Conservation (phyloP, 179 eudicot species). For the Carnegiea gigantea region DNA sequence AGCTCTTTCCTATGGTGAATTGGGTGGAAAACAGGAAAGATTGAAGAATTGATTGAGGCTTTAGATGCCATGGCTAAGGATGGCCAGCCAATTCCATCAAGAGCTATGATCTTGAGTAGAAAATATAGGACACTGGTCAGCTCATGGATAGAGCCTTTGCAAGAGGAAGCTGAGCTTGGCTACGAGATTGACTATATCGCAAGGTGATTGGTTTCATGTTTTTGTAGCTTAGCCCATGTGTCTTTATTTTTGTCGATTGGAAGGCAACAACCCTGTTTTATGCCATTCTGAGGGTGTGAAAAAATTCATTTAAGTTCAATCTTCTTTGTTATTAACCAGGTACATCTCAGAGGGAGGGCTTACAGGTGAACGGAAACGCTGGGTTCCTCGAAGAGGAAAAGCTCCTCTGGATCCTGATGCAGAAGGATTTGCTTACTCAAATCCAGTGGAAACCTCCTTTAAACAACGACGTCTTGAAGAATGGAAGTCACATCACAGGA, state of each 20-base stretch:
- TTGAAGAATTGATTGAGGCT: conserved; percentile 84
- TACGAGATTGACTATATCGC: conserved; percentile 87
- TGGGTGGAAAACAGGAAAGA: conserved; percentile 60
- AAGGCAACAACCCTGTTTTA: neutral
- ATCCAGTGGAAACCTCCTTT: conserved; percentile 88
- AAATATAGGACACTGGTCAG: conserved; percentile 91
- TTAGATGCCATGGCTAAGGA: conserved; percentile 88
- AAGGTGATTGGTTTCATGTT: conserved; percentile 46
- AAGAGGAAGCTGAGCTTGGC: conserved; percentile 98
- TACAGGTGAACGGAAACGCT: conserved; percentile 94
- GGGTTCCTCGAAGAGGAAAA: conserved; percentile 98
- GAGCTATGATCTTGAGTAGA: conserved; percentile 94
- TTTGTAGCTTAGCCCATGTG: conserved; percentile 5
- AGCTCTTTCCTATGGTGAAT: neutral
- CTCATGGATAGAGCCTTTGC: conserved; percentile 99
- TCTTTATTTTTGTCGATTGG: neutral
- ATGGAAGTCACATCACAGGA: conserved; percentile 69
- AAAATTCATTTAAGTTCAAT: neutral
- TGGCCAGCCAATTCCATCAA: conserved; percentile 74
- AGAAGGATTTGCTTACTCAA: conserved; percentile 67
- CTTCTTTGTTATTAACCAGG: conserved; percentile 44
- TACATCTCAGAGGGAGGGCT: conserved; percentile 93
- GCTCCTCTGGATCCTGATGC: conserved; percentile 95
- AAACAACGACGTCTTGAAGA: conserved; percentile 90
- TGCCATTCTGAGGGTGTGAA: neutral